A percentile compares a stretch with the other conserved stretches of the same genome.
phyloP scores from a whole-genome alignment of 1,139 yeast species.

The Nematodospora anomalae region DNA sequence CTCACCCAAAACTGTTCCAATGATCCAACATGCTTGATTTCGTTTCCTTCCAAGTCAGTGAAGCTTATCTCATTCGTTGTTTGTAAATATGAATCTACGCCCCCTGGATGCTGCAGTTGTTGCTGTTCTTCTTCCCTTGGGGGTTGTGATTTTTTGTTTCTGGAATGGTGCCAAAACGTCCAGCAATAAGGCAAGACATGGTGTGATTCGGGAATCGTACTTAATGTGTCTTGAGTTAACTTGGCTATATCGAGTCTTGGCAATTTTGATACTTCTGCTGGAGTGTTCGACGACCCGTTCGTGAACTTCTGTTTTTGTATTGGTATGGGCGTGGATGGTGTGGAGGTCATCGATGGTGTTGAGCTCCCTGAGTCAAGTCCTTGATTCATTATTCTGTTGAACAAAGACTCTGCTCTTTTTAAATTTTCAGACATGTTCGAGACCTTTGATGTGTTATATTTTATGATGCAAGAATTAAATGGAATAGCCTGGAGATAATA shows the following conservation, averaged over 20 bases:
- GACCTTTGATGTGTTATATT: too few relatives aligned
- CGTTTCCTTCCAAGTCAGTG: slow-evolving; percentile 19
- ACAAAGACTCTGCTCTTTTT: slow-evolving; percentile 50
- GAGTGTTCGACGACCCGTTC: slow-evolving; percentile 16
- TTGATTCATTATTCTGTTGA: slow-evolving; percentile 51
- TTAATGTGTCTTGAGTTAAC: slow-evolving; percentile 34
- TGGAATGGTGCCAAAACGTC: slow-evolving; percentile 50
- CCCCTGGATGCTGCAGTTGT: slow-evolving; percentile 15
- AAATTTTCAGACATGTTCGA: slow-evolving; percentile 49
- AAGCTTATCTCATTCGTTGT: slow-evolving; percentile 43
- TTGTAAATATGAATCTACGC: slow-evolving; percentile 43
- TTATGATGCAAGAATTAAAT: too few relatives aligned
- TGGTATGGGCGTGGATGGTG: slow-evolving; percentile 8
- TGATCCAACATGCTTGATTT: slow-evolving; percentile 44
- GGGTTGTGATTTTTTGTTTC: slow-evolving; percentile 27
- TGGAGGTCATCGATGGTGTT: slow-evolving; percentile 5
- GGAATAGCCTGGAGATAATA: too few relatives aligned
- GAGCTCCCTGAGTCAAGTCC: slow-evolving; percentile 17
- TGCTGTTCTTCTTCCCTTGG: slow-evolving; percentile 14
- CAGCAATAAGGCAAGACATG: slow-evolving; percentile 50
- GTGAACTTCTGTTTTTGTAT: slow-evolving; percentile 6
- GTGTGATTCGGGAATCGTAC: slow-evolving; percentile 29
- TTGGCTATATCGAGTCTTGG: slow-evolving; percentile 40
- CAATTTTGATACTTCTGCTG: slow-evolving; percentile 20
- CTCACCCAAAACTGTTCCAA: slow-evolving; percentile 66